Base-by-base conservation (phyloP, 331 rosid species). In the Arachis monticola region DNA sequence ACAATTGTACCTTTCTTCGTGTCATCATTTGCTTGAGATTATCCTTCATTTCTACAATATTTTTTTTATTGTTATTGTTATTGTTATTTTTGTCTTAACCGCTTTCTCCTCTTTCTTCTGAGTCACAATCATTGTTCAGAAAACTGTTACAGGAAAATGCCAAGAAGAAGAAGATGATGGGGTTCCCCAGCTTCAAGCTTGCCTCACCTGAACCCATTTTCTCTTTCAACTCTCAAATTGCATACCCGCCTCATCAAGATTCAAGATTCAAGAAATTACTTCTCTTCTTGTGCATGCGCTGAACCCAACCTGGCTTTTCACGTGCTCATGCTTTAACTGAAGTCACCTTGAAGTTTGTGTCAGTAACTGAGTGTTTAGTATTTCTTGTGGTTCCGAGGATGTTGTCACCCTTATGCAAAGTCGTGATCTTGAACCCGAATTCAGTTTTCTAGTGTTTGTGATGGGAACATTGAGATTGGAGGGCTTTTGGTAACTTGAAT, bases 291-390 rank as follows among this genome's bases (percentile, higher is more conserved):
- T 17, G 22, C 22, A 17, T 17, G 22, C 22, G 22, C 22, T 17
- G 52, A 47, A 47, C 52, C 8, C 1, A 9, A 48, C 46, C 40
- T 75, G 76, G 73, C 63, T 63, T 78, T 82, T 69, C 68, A 32
- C 73, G 46, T 67, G 81, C 84, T 68, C 72, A 76, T 59, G 70
- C 80, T 79, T 83, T 70, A 60, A 84, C 59, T 84, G 78, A 85
- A 83, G 82, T 77, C 67, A 0, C 79, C 85, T 87, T 60, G 92
- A 76, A 85, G 81, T 88, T 85, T 81, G 89, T 44, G 91, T 77
- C 72, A 52, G 52, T 12, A 7, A 30, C 74, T 17, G 22, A 17
- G 22, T 17, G 22, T 17, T 17, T 17, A 17, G 22, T 17, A 17
- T 74, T 78, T 84, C 73, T 62, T 69, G 82, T 76, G 88, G 79